Percentiles rank a stretch among this genome's conserved stretches.
These are phyloP conservation scores for Aaosphaeria arxii DNA, from an alignment of 2,329 filamentous ascomycete genomes.

Conservation along the genomic window DNA sequence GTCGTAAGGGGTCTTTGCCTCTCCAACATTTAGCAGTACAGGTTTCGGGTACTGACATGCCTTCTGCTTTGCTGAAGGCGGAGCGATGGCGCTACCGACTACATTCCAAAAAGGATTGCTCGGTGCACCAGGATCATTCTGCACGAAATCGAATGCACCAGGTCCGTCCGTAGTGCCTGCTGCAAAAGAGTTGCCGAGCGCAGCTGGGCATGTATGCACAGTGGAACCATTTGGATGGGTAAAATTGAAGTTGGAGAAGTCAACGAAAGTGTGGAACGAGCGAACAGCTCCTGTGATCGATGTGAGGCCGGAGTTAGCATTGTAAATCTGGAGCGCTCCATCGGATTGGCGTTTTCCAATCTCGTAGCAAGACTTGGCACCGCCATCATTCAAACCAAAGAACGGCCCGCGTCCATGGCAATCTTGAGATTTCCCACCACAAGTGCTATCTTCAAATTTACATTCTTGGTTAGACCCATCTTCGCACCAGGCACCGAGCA, in stretches of 20 bases:
- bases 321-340: conserved; percentile 54
- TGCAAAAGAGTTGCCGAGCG: conserved; percentile 88
- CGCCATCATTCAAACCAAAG: conserved; percentile 62
- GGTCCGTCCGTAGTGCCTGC: conserved; percentile 91
- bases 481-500: conserved; percentile 85
- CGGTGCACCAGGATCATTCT: conserved; percentile 73
- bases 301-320: conserved; percentile 50
- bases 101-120: conserved; percentile 78
- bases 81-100: conserved; percentile 69
- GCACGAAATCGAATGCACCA: conserved; percentile 89
- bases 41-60: conserved; percentile 79
- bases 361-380: conserved; percentile 71
- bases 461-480: conserved; percentile 69
- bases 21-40: conserved; percentile 83
- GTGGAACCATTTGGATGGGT: conserved; percentile 67
- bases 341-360: conserved; percentile 71
- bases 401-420: conserved; percentile 74
- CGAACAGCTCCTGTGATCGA: conserved; percentile 65
- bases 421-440: conserved; percentile 66
- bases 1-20: conserved; percentile 71
- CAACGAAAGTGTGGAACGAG: conserved; percentile 80
- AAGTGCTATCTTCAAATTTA: conserved; percentile 80
- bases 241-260: conserved; percentile 77
- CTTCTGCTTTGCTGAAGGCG: conserved; percentile 66
- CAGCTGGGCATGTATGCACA: conserved; percentile 77